Base-by-base conservation (phyloP, 2,329 filamentous ascomycete genomes). In the Pseudocercospora ulei region DNA sequence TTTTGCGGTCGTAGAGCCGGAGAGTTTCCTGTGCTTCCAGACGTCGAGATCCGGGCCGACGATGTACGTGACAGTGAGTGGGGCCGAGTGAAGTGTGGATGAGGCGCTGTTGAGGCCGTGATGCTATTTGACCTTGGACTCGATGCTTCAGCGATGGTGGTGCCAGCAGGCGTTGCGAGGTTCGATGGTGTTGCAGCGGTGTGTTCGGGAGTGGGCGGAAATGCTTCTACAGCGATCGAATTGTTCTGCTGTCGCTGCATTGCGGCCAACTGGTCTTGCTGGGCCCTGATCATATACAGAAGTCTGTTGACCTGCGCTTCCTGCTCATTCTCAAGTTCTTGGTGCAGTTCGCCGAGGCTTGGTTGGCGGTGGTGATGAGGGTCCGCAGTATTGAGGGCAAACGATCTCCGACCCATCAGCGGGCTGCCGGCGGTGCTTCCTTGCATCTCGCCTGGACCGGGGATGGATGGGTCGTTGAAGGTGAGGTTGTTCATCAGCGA, bases 251-350 rank as follows among this genome's bases (percentile, higher is more conserved):
- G 72, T 22, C 51, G 30, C 7, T 54, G 22, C 68, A 79, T 39
- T 66, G 70, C 35, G 68, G 69, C 44, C 65, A 83, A 71, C 51
- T 85, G 79, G 26, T 79, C 66, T 56, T 86, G 82, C 55, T 87
- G 80, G 37, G 77, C 69, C 39, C 80, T 73, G 53, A 88, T 87
- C 74, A 84, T 80, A 43, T 75, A 73, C 28, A 88, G 68, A 2
- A 88, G 71, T 7, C 82, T 76, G 56, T 87, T 87, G 47, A 86
- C 81, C 62, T 85, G 80, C 14, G 76, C 78, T 56, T 86, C 81
- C 57, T 85, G 80, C 62, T 86, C 81, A 37, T 77, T 80, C 59
- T 86, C 81, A 1, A 86, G 68, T 61, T 85, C 79, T 56, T 86
- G 81, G 51, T 86, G 80, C 26, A 86, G 72, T 60, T 85, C 80